These are phyloP conservation scores for Claviceps capensis DNA, from an alignment of 2,329 filamentous ascomycete genomes.

Conservation along the genomic window DNA sequence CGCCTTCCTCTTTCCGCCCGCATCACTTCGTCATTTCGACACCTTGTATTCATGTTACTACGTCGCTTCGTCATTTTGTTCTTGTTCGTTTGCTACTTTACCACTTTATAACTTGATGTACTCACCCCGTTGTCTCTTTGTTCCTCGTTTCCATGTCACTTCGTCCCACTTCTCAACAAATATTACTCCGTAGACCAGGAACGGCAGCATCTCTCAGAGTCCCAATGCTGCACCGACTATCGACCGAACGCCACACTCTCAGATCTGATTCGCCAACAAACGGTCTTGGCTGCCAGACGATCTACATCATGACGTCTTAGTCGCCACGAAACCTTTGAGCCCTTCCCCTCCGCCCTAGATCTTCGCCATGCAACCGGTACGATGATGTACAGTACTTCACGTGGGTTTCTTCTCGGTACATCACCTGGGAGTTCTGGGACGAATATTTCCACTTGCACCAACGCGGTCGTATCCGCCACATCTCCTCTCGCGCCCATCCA, in stretches of 20 bases:
- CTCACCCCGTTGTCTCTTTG: too few relatives aligned
- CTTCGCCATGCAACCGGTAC: not conserved
- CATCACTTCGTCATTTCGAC: not conserved
- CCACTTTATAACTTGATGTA: too few relatives aligned
- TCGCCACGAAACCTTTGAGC: not conserved
- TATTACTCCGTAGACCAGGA: too few relatives aligned
- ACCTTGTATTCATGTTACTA: not conserved
- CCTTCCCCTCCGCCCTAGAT: not conserved
- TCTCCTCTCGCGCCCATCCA: not conserved
- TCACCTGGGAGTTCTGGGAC: too few relatives aligned
- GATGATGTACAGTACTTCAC: not conserved
- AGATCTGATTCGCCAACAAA: not conserved
- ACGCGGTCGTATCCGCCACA: not conserved
- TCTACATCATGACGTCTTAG: slow-evolving; percentile 4
- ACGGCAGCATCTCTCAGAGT: too few relatives aligned
- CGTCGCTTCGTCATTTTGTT: too few relatives aligned
- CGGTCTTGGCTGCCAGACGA: not conserved
- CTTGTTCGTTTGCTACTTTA: too few relatives aligned
- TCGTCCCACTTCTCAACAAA: too few relatives aligned
- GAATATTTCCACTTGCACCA: too few relatives aligned
- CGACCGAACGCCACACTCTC: not conserved
- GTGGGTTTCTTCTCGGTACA: too few relatives aligned
- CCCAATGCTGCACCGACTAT: too few relatives aligned
- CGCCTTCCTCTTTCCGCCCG: not conserved
- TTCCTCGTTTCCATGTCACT: too few relatives aligned